A percentile compares a stretch with the other conserved stretches of the same genome.
Evolutionary conservation across 225 moss, liverwort and hornwort species (phyloP).

Genomic region (Ulota crispa): DNA sequence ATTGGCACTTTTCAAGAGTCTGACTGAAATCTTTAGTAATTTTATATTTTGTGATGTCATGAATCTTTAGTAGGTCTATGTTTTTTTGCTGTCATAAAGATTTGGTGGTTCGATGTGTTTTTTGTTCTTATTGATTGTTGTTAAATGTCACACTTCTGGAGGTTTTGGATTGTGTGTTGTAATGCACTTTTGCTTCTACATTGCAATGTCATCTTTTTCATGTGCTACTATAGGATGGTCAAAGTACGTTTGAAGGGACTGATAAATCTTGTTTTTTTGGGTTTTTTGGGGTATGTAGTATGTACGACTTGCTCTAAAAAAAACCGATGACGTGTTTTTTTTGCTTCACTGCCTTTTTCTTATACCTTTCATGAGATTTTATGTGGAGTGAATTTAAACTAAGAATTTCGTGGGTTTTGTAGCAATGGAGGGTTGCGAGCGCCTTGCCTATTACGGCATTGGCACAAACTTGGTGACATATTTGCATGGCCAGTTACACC

Average conservation of each 20-base stretch:
- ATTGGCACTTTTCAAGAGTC: too few relatives aligned
- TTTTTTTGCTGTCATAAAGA: too few relatives aligned
- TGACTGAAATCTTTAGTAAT: too few relatives aligned
- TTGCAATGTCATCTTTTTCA: neutral
- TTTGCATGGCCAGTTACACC: conserved; percentile 49
- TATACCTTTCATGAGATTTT: neutral
- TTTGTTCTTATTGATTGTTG: too few relatives aligned
- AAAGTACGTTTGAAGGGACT: neutral
- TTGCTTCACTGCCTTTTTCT: neutral
- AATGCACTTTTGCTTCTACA: neutral
- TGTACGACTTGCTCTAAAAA: neutral
- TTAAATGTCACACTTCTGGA: too few relatives aligned
- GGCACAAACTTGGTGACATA: conserved; percentile 72
- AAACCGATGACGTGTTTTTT: neutral
- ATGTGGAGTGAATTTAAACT: neutral
- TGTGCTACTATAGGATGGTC: neutral
- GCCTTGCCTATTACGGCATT: conserved; percentile 95
- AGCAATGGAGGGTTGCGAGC: conserved; percentile 89
- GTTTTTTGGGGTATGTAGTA: neutral
- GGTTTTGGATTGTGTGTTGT: too few relatives aligned
- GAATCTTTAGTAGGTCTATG: too few relatives aligned
- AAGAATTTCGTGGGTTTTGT: neutral
- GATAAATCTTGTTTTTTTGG: neutral
- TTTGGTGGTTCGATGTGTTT: too few relatives aligned
- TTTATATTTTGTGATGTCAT: too few relatives aligned